Conservation (phyloP, 2,329 filamentous ascomycete genomes). For the Leptographium wingfieldii region DNA sequence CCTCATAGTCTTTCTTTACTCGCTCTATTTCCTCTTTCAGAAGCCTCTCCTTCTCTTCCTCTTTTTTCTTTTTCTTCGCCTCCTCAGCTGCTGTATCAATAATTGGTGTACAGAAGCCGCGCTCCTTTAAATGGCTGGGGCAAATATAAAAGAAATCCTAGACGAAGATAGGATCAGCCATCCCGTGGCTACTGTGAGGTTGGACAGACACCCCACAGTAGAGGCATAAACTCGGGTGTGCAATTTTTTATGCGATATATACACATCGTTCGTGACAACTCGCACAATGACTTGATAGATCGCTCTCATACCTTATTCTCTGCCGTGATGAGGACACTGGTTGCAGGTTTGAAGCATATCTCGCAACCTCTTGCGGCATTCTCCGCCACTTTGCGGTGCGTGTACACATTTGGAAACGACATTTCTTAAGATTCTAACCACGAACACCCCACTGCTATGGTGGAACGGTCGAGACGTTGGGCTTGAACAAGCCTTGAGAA, state of each 20-base stretch:
- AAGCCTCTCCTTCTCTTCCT: conserved; percentile 46
- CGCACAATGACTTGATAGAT: background rate
- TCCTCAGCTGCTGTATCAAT: conserved; percentile 55
- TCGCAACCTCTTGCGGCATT: conserved; percentile 73
- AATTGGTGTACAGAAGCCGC: conserved; percentile 64
- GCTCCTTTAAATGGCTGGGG: conserved; percentile 67
- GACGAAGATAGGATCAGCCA: background rate
- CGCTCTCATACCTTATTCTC: conserved; percentile 61
- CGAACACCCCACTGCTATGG: background rate
- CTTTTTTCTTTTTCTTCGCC: conserved; percentile 52
- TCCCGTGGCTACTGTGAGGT: background rate
- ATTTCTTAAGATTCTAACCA: conserved; percentile 17
- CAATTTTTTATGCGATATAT: background rate
- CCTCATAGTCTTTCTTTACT: conserved; percentile 66
- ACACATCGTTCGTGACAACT: background rate
- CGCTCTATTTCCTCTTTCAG: conserved; percentile 42
- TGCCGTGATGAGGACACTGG: conserved; percentile 76
- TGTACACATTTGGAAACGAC: conserved; percentile 66
- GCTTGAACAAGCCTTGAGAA: background rate
- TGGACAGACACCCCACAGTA: too few species aligned
- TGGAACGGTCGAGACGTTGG: background rate
- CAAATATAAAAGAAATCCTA: conserved; percentile 90
- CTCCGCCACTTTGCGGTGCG: conserved; percentile 77
- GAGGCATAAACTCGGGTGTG: too few species aligned
- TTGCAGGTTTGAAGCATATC: conserved; percentile 81